Evolutionary conservation across 2,329 filamentous ascomycete genomes (phyloP).

Genomic region (Phialemoniopsis sp.): DNA sequence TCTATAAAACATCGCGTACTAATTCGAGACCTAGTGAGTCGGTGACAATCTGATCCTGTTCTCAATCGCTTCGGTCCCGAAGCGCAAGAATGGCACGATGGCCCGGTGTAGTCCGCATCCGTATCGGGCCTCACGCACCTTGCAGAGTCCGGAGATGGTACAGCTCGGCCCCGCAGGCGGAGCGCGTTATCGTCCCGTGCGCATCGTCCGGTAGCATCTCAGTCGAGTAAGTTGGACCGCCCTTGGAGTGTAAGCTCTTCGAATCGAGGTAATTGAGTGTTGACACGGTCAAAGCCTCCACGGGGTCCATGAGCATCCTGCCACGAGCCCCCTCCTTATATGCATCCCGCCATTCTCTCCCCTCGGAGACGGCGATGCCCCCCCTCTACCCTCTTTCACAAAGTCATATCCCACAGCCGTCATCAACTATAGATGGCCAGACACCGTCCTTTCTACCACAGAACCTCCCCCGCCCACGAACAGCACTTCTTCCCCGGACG

Average conservation of each 20-base stretch:
- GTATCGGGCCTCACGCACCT: neutral
- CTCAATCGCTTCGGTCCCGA: too few species aligned
- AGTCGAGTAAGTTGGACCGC: conserved; percentile 38
- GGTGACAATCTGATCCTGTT: too few species aligned
- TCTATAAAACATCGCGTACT: too few species aligned
- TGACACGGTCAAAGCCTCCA: conserved; percentile 34
- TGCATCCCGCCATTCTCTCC: conserved; percentile 49
- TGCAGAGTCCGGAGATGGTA: conserved; percentile 6
- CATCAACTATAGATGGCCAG: conserved; percentile 58
- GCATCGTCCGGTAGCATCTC: conserved; percentile 45
- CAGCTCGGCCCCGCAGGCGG: conserved; percentile 17
- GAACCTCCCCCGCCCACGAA: conserved; percentile 3
- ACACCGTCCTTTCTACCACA: conserved; percentile 2
- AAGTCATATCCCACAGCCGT: conserved; percentile 41
- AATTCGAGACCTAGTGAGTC: too few species aligned
- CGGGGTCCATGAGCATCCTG: conserved; percentile 32
- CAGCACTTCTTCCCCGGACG: neutral
- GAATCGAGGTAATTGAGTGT: too few species aligned
- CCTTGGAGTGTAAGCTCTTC: neutral
- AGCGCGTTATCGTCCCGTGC: conserved; percentile 40
- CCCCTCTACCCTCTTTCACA: conserved; percentile 34
- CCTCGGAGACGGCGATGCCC: conserved; percentile 12
- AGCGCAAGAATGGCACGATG: too few species aligned
- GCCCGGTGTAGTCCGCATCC: too few species aligned
- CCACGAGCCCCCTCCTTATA: conserved; percentile 43